Base-by-base conservation (phyloP, 2,329 filamentous ascomycete species). In the Nakataea oryzae region DNA sequence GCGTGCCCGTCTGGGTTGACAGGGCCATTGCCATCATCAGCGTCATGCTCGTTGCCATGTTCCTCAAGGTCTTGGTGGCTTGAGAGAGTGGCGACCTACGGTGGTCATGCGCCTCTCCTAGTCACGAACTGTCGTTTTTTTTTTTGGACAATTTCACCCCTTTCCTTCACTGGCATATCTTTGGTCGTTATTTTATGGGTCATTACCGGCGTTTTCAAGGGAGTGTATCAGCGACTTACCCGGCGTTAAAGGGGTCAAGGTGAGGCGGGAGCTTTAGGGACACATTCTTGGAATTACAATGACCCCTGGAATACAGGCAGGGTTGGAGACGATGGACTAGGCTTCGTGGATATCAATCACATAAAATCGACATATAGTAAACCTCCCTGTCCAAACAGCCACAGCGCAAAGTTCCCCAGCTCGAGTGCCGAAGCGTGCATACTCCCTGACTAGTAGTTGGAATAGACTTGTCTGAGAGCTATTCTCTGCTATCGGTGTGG, bases 1-100 rank as follows among this genome's bases (percentile, higher is more conserved):
- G 78, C 2, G 82, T 90, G 21, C 83, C 87, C 1, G 75, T 86
- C 14, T 96, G 91, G 89, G 79, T 96, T 24, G 93, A 96, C 73
- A 85, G 90, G 65, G 83, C 87, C 50, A 96, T 96, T 66, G 84
- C 87, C 27, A 87, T 85, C 8, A 74, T 97, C 24, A 78, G 90
- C 0, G 80, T 90, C 17, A 78, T 89, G 29, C 76, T 96, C 26
- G 76, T 86, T 3, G 84, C 90, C 27, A 84, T 96, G 78, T 76
- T 96, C 27, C 64, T 84, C 62, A 86, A 84, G 30, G 30, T 67
- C 58, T 13, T 64, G 27, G 41, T 64, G 27, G 59, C 59, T 24
- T 58, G 61, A 62, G 27, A 6, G 9, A n/a, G 24, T 7, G 34
- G 57, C 27, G 32, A 13, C 12, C 30, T n/a, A 7, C 29, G 12